These are phyloP conservation scores for Kodamaea leandrae DNA, from an alignment of 805 yeast genomes.

Conservation along the genomic window DNA sequence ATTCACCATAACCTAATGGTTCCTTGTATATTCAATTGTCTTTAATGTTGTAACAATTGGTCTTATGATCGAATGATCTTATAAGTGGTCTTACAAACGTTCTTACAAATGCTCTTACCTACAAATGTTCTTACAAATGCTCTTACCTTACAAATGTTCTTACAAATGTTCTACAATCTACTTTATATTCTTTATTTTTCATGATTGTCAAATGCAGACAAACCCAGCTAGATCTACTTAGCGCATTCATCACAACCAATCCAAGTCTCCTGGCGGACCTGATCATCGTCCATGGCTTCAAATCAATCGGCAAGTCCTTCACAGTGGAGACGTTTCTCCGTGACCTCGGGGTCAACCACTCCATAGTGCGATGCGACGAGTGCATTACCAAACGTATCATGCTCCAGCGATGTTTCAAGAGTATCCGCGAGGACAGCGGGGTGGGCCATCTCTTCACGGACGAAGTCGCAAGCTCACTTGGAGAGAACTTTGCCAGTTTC, in stretches of 20 bases:
- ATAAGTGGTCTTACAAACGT: no score
- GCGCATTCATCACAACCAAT: slow-evolving; percentile 31
- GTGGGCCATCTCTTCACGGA: slow-evolving; percentile 16
- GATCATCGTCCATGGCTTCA: slow-evolving; percentile 47
- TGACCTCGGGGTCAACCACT: slow-evolving; percentile 22
- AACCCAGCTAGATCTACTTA: slow-evolving; percentile 34
- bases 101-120: no score
- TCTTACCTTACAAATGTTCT: no score
- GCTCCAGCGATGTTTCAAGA: slow-evolving; percentile 40
- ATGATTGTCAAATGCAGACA: slow-evolving; percentile 31
- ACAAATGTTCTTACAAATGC: no score
- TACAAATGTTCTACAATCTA: no score
- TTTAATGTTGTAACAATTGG: no score
- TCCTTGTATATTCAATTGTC: no score
- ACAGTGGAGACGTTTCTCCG: slow-evolving; percentile 33
- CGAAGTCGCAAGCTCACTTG: slow-evolving; percentile 19
- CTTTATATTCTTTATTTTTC: no score
- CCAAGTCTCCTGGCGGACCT: slow-evolving; percentile 29
- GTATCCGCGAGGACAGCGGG: slow-evolving; percentile 37
- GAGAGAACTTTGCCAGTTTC: slow-evolving; percentile 44
- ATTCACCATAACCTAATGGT: no score
- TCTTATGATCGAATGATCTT: no score
- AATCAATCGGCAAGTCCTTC: slow-evolving; percentile 48
- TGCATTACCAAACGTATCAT: slow-evolving; percentile 40
- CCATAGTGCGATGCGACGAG: slow-evolving; percentile 45